Conservation (phyloP, 1,284 basidiomycete genomes). For the Puccinia coronata region DNA sequence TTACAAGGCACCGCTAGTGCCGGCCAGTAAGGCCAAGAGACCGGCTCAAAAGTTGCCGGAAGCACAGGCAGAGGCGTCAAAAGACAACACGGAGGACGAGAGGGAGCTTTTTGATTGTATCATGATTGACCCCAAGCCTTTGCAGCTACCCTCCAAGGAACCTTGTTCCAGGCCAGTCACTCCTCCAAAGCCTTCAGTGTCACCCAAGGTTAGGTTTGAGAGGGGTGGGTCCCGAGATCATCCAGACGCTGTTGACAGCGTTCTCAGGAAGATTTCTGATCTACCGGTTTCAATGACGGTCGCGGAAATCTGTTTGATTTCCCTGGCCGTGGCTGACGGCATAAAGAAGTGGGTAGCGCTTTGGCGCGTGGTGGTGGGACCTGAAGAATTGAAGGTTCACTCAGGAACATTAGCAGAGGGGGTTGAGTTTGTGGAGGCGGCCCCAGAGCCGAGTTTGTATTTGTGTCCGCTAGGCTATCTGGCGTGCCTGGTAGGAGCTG, state of each 20-base stretch:
- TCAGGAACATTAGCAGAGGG: neutral
- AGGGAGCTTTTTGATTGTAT: conserved; percentile 8
- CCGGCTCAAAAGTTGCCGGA: too few relatives aligned
- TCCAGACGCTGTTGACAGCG: too few relatives aligned
- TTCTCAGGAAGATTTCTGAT: neutral
- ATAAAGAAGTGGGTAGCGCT: neutral
- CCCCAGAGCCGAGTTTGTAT: neutral
- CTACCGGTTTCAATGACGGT: neutral
- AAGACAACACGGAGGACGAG: too few relatives aligned
- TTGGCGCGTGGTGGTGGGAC: neutral
- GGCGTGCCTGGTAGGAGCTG: too few relatives aligned
- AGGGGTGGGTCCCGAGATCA: neutral
- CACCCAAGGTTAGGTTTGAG: neutral
- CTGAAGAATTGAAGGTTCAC: neutral
- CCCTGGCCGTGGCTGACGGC: neutral
- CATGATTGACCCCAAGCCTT: too few relatives aligned
- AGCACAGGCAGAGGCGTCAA: too few relatives aligned
- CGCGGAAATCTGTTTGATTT: neutral
- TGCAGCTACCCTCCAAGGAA: too few relatives aligned
- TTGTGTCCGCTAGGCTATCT: neutral
- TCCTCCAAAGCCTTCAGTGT: too few relatives aligned
- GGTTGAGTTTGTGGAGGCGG: neutral
- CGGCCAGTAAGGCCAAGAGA: too few relatives aligned
- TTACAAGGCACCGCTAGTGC: neutral
- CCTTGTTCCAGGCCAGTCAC: too few relatives aligned